Evolutionary conservation across 1,284 basidiomycete genomes (phyloP).

Genomic region (Puccinia hordei): DNA sequence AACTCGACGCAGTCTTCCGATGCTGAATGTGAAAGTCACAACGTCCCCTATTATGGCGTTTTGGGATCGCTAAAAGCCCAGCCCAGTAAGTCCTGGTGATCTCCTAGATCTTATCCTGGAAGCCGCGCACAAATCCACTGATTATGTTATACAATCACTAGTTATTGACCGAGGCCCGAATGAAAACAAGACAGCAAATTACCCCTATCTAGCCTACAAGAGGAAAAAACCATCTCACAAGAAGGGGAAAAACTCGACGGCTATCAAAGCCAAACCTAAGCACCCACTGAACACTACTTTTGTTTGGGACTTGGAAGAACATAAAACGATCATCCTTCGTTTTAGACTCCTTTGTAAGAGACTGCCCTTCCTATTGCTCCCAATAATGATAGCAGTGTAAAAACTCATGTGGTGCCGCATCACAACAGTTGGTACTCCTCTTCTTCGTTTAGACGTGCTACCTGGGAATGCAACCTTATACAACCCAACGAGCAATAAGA

Average conservation of each 20-base stretch:
- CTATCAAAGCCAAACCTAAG: neutral
- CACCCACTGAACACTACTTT: constrained; percentile 2
- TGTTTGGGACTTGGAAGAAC: neutral
- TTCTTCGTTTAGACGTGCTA: constrained; percentile 1
- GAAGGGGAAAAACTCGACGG: neutral
- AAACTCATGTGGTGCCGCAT: neutral
- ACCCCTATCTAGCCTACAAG: constrained; percentile 7
- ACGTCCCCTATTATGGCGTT: no score
- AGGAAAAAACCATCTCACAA: neutral
- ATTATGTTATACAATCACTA: neutral
- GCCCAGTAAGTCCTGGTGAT: constrained; percentile 16
- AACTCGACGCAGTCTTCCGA: constrained; percentile 8
- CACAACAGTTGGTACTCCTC: neutral
- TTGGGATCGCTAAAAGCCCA: no score
- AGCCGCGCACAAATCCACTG: neutral
- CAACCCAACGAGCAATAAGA: neutral
- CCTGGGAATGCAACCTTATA: neutral
- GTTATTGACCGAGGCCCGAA: constrained; percentile 1
- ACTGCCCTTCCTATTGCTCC: no score
- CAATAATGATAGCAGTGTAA: no score
- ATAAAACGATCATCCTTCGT: neutral
- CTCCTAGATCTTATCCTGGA: no score
- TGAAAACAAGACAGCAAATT: neutral
- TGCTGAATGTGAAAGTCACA: constrained; percentile 16
- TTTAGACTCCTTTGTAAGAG: neutral